Evolutionary conservation across 257 asterid genomes (phyloP).

Genomic region (Solanum chiquidenum): DNA sequence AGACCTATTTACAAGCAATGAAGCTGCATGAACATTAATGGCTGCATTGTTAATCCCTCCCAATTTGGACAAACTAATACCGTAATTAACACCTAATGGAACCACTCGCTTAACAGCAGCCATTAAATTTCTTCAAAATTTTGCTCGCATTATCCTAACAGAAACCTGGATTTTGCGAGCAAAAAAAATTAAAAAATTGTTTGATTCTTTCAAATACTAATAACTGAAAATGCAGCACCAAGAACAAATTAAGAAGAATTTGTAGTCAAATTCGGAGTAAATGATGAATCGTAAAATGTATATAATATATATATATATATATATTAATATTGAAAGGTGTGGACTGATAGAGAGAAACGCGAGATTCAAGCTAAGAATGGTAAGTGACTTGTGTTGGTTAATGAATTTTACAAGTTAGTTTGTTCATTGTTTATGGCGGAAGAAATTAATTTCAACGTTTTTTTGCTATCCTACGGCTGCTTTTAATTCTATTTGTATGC

Average conservation of each 20-base stretch:
- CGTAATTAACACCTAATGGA: constrained; percentile 14
- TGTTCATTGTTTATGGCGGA: not conserved
- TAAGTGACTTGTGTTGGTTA: not conserved
- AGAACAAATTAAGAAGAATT: not conserved
- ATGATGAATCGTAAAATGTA: not conserved
- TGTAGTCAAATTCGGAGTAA: not conserved
- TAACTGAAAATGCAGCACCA: not conserved
- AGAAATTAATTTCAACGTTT: not conserved
- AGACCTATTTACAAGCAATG: not conserved
- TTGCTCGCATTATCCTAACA: not conserved
- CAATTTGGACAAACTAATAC: constrained; percentile 12
- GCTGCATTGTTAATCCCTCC: constrained; percentile 9
- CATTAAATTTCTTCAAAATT: constrained; percentile 1
- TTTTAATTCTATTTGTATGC: not conserved
- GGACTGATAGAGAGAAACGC: not conserved
- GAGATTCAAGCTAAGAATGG: not conserved
- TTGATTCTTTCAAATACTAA: not conserved
- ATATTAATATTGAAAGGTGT: not conserved
- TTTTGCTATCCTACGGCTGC: not conserved
- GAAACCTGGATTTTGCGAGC: not conserved
- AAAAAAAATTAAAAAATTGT: not conserved
- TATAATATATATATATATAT: not conserved
- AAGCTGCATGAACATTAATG: constrained; percentile 1
- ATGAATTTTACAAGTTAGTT: not conserved
- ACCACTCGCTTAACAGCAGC: constrained; percentile 20